phyloP scores from a whole-genome alignment of 2,329 filamentous ascomycete species.

The Calonectria hawksworthii region DNA sequence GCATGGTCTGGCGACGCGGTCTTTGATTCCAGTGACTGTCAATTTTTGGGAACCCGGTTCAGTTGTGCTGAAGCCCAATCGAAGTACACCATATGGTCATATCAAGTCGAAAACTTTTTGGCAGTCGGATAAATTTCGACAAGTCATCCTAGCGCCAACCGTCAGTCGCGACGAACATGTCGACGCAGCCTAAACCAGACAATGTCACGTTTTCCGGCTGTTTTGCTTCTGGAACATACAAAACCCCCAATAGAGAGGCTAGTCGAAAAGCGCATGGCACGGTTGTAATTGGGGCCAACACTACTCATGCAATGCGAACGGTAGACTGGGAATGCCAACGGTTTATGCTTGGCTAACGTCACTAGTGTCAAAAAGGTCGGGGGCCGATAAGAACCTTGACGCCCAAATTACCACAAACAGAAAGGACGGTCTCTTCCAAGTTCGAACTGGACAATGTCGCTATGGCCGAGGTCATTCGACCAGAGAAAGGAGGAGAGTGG shows the following conservation, averaged over 20 bases:
- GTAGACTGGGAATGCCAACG: not conserved
- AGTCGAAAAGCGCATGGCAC: not conserved
- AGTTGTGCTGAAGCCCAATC: not conserved
- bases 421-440: not conserved
- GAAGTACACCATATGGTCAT: not conserved
- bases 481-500: not conserved
- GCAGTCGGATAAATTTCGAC: not conserved
- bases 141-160: too few species aligned
- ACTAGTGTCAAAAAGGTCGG: not conserved
- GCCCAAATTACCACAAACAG: not conserved
- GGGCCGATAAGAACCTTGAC: not conserved
- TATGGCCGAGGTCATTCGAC: not conserved
- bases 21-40: not conserved
- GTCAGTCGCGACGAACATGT: not conserved
- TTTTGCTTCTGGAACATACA: not conserved
- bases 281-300: not conserved
- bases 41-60: too few species aligned
- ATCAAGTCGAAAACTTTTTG: not conserved
- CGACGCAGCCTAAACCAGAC: not conserved
- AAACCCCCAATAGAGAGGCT: not conserved
- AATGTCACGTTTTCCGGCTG: not conserved
- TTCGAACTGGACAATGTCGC: not conserved
- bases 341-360: not conserved
- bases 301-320: not conserved
- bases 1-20: not conserved